Percentiles rank a stretch among this genome's conserved stretches.
Conservation (phyloP, 352 stramenopile genomes). For the Pythium utonaiense region DNA sequence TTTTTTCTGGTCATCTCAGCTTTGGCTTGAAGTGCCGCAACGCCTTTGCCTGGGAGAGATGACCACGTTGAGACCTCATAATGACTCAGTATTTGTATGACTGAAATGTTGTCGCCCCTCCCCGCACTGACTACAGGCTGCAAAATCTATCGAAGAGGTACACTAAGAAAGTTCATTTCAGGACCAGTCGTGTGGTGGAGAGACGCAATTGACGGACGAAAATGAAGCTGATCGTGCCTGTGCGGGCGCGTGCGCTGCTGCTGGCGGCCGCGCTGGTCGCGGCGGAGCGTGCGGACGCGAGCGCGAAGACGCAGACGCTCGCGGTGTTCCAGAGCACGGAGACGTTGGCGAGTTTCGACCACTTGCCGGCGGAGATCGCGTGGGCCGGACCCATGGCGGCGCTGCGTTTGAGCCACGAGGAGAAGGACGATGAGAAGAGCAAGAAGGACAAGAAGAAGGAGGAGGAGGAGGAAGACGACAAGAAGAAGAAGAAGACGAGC, state of each 20-base stretch:
- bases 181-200: not conserved
- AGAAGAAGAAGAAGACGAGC: not conserved
- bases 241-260: conserved; percentile 2
- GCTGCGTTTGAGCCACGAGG: conserved; percentile 2
- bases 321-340: conserved; percentile 12
- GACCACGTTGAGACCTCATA: not conserved
- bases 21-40: conserved; percentile 2
- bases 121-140: not conserved
- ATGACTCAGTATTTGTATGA: no score
- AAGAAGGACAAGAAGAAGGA: not conserved
- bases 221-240: conserved; percentile 14
- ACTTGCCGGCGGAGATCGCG: conserved; percentile 13
- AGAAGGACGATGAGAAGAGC: not conserved
- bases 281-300: not conserved
- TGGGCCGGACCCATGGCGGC: conserved; percentile 2
- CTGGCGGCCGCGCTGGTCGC: conserved; percentile 7
- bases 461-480: not conserved
- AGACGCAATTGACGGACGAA: not conserved
- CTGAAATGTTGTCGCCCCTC: not conserved
- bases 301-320: not conserved
- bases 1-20: not conserved
- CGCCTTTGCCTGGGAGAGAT: not conserved
- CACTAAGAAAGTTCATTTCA: not conserved
- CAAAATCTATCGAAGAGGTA: not conserved
- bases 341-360: conserved; percentile 9